Conservation (phyloP, 2,329 filamentous ascomycete species). For the Apiospora malaysiana region DNA sequence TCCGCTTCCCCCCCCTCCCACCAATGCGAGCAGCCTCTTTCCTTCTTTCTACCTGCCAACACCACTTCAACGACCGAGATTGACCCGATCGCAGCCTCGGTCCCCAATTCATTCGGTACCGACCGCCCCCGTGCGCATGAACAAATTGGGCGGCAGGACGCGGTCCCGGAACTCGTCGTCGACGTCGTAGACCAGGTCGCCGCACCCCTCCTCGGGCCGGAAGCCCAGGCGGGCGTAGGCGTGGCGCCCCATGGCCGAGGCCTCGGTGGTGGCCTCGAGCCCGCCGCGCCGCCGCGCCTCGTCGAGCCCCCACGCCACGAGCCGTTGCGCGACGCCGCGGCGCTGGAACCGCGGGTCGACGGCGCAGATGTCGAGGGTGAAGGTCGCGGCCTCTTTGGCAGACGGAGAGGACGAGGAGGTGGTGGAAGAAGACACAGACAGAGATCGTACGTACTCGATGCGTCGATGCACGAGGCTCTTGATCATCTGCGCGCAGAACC, state of each 20-base stretch:
- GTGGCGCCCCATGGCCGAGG: conserved; percentile 53
- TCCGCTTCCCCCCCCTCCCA: too few relatives aligned
- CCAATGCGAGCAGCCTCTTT: too few relatives aligned
- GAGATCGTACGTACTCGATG: conserved; percentile 43
- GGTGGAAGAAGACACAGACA: neutral
- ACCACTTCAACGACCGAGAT: too few relatives aligned
- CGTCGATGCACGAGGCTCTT: conserved; percentile 51
- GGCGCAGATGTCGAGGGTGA: conserved; percentile 57
- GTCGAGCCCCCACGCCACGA: conserved; percentile 56
- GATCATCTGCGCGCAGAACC: conserved; percentile 52
- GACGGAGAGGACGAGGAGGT: conserved; percentile 20
- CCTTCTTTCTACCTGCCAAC: too few relatives aligned
- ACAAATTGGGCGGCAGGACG: conserved; percentile 50
- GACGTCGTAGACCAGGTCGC: conserved; percentile 49
- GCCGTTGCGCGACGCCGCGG: conserved; percentile 48
- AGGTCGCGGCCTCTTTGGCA: conserved; percentile 44
- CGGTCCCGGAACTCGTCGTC: conserved; percentile 49
- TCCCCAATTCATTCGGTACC: too few relatives aligned
- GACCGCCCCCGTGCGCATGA: conserved; percentile 47
- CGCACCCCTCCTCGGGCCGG: conserved; percentile 38
- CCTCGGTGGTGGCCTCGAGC: conserved; percentile 52
- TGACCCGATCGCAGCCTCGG: too few relatives aligned
- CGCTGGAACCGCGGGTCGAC: conserved; percentile 61
- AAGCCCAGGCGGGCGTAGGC: conserved; percentile 56
- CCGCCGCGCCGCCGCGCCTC: conserved; percentile 47